Evolutionary conservation across 805 yeast genomes (phyloP), one percentile per base, ranked within the genome.

Genomic region (Nematodospora valgi): DNA sequence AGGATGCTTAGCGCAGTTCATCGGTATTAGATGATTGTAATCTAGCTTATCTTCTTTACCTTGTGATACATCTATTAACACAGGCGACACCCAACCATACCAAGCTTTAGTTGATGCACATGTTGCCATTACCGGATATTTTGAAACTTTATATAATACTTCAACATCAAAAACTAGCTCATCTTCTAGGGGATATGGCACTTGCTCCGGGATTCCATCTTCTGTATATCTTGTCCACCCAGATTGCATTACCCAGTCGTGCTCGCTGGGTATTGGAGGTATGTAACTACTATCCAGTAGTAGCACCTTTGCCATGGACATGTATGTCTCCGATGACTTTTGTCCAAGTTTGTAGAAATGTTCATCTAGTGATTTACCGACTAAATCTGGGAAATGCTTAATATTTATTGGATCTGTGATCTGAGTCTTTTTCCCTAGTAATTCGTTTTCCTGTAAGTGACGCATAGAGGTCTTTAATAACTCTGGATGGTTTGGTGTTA

Each of bases 71-170:
- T n/a, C n/a, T 1, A 83, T 70, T 14, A 93, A 56, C 53, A 72
- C 80, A 0, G 99, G 98, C 0, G 96, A 87, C 6, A 87, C 80
- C 99, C 99, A 93, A 0, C 81, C 79, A 52, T 89, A 93, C 95
- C 97, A 88, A 0, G 96, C 95, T 7, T 71, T 64, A 0, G 69
- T 54, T 0, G 96, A 78, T 2, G 72, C 80, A 8, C 96, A 95
- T 0, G 85, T 74, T 2, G 96, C 96, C 58, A 93, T 53, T 0
- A 84, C 76, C 0, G 98, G 81, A 52, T 78, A 89, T 3, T 72
- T 74, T 0, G 93, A 76, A 1, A 77, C 58, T 45, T 86, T 81
- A 59, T 87, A 89, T 50, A 89, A 54, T 0, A 82, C 86, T 55
- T 93, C 99, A 8, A 86, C 89, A 58, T 93, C 99, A 56, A 91